phyloP scores from a whole-genome alignment of 306 rosid species.

The Corylus heterophylla region DNA sequence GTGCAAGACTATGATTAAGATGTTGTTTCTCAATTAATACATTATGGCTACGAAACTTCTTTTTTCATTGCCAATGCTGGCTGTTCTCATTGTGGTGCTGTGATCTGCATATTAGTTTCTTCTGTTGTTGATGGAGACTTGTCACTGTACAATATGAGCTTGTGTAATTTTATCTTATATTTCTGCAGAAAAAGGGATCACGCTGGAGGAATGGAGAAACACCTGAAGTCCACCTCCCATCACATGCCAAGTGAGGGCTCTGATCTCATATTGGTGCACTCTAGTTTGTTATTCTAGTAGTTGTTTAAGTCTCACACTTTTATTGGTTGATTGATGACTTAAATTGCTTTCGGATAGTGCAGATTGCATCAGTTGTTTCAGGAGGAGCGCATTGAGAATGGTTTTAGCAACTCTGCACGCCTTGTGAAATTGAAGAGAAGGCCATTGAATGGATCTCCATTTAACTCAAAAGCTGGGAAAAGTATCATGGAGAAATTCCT shows the following conservation, averaged over 20 bases:
- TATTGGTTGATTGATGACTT: constrained; percentile 28
- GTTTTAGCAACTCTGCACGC: constrained; percentile 68
- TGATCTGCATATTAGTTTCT: neutral
- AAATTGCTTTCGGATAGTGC: constrained; percentile 35
- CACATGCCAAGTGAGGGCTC: constrained; percentile 83
- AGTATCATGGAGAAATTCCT: constrained; percentile 82
- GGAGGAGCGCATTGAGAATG: constrained; percentile 81
- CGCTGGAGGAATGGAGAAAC: constrained; percentile 71
- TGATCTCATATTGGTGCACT: constrained; percentile 31
- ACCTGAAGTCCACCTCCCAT: constrained; percentile 48
- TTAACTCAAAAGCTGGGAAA: constrained; percentile 60
- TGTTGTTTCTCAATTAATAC: neutral
- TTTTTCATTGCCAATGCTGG: neutral
- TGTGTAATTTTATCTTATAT: constrained; percentile 27
- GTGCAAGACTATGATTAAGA: constrained; percentile 8
- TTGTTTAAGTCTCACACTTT: constrained; percentile 24
- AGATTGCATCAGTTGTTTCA: constrained; percentile 85
- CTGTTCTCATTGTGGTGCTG: neutral
- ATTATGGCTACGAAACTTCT: neutral
- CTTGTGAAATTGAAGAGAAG: constrained; percentile 76
- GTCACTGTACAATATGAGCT: constrained; percentile 16
- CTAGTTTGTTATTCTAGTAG: constrained; percentile 13
- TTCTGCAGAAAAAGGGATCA: constrained; percentile 63
- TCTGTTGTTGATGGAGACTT: neutral
- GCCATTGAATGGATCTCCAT: constrained; percentile 59